phyloP scores from a whole-genome alignment of 1,139 yeast genomes.

The Pichia sp. region DNA sequence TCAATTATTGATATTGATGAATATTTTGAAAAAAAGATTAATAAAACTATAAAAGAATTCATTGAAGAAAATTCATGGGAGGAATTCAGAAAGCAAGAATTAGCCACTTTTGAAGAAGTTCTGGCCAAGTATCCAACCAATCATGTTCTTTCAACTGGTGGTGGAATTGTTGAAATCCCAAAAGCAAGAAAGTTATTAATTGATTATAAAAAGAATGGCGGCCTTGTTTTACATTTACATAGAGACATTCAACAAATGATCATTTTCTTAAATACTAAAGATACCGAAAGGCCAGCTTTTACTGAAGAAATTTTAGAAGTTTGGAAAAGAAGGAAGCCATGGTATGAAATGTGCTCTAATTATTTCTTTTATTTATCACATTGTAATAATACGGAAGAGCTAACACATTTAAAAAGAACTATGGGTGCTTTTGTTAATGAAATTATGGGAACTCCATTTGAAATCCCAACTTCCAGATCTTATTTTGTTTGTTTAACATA shows the following conservation, averaged over 20 bases:
- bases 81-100: conserved; percentile 67
- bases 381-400: conserved; percentile 51
- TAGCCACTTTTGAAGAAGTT: conserved; percentile 48
- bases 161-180: conserved; percentile 84
- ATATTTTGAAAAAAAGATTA: conserved; percentile 52
- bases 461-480: conserved; percentile 51
- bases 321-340: conserved; percentile 74
- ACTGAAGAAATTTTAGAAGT: conserved; percentile 72
- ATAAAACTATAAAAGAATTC: conserved; percentile 56
- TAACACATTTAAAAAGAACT: conserved; percentile 50
- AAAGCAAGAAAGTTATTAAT: conserved; percentile 60
- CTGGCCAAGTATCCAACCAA: conserved; percentile 46
- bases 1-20: conserved; percentile 73
- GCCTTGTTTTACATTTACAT: conserved; percentile 83
- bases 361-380: conserved; percentile 73
- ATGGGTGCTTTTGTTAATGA: conserved; percentile 53
- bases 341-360: conserved; percentile 80
- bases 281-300: conserved; percentile 84
- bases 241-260: conserved; percentile 82
- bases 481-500: conserved; percentile 69
- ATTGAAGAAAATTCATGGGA: conserved; percentile 81
- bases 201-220: conserved; percentile 48
- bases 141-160: conserved; percentile 86
- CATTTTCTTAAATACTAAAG: conserved; percentile 59
- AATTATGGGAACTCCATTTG: conserved; percentile 51